These are phyloP conservation scores for Saprolegnia parasitica DNA, from an alignment of 352 stramenopile genomes.

Conservation along the genomic window DNA sequence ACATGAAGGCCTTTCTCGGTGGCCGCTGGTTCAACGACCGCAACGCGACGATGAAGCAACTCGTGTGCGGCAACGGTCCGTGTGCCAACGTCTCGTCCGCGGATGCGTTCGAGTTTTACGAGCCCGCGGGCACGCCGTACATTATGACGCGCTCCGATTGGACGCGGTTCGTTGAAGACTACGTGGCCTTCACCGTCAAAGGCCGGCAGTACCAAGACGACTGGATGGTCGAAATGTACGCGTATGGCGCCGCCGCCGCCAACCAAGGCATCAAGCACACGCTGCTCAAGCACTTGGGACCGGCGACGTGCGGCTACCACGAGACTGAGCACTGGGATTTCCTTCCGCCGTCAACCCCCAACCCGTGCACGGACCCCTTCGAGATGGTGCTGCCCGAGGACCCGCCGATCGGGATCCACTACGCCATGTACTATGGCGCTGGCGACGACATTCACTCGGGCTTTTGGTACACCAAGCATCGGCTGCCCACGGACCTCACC, in stretches of 20 bases:
- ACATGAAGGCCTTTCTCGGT: conserved; percentile 26
- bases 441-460: conserved; percentile 16
- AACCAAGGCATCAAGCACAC: conserved; percentile 23
- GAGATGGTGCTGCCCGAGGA: conserved; percentile 14
- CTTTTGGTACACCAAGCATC: conserved; percentile 30
- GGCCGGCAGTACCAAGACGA: conserved; percentile 2
- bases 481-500: conserved; percentile 19
- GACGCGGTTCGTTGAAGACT: conserved; percentile 6
- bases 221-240: conserved; percentile 26
- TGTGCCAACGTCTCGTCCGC: conserved; percentile 12
- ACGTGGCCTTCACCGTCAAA: not conserved
- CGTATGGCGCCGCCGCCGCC: conserved; percentile 15
- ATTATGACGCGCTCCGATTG: conserved; percentile 19
- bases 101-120: conserved; percentile 22
- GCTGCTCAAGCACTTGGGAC: conserved; percentile 19
- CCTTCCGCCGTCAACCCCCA: not conserved
- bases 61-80: conserved; percentile 1
- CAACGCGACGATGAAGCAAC: conserved; percentile 19
- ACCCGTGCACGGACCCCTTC: conserved; percentile 31
- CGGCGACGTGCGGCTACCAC: conserved; percentile 1
- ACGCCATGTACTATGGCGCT: conserved; percentile 21
- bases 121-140: conserved; percentile 21
- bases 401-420: conserved; percentile 18
- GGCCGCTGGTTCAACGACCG: conserved; percentile 19
- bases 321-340: conserved; percentile 23